These are phyloP conservation scores for Vanrija sp. DNA, from an alignment of 1,284 basidiomycete genomes.

Conservation along the genomic window DNA sequence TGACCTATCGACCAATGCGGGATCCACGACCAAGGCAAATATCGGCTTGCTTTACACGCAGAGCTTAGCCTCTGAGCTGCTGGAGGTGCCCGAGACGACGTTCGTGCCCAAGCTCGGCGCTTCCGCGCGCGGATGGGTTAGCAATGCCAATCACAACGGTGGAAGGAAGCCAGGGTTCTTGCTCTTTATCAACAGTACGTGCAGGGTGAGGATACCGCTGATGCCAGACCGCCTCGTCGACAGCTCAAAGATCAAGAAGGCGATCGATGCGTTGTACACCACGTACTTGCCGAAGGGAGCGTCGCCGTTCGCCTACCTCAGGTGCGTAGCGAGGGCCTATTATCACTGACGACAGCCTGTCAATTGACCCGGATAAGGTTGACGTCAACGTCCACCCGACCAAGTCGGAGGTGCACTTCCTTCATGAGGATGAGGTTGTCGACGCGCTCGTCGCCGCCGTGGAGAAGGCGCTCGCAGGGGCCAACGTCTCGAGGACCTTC, in stretches of 20 bases:
- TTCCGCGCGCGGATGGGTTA: constrained; percentile 69
- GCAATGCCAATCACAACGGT: constrained; percentile 81
- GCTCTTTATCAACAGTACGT: constrained; percentile 94
- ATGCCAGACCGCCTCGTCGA: constrained; percentile 85
- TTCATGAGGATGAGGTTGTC: constrained; percentile 86
- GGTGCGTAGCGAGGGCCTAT: constrained; percentile 51
- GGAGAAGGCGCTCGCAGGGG: constrained; percentile 62
- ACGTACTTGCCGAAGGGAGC: constrained; percentile 86
- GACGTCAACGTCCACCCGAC: constrained; percentile 99
- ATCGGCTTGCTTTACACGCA: constrained; percentile 82
- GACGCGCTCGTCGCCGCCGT: constrained; percentile 72
- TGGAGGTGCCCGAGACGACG: constrained; percentile 55
- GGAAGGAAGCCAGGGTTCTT: constrained; percentile 73
- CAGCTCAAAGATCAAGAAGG: constrained; percentile 77
- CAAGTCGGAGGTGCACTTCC: constrained; percentile 92
- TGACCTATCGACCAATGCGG: constrained; percentile 77
- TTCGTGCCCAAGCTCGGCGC: constrained; percentile 51
- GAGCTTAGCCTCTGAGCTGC: constrained; percentile 73
- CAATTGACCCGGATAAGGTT: constrained; percentile 79
- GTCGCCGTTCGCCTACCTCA: constrained; percentile 87
- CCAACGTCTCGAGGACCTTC: constrained; percentile 66
- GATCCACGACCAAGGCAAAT: constrained; percentile 63
- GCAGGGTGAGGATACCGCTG: neutral
- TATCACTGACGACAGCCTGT: constrained; percentile 55
- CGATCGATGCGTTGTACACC: constrained; percentile 81